phyloP scores from a whole-genome alignment of 2,329 filamentous ascomycete genomes.

The Zymoseptoria brevis region DNA sequence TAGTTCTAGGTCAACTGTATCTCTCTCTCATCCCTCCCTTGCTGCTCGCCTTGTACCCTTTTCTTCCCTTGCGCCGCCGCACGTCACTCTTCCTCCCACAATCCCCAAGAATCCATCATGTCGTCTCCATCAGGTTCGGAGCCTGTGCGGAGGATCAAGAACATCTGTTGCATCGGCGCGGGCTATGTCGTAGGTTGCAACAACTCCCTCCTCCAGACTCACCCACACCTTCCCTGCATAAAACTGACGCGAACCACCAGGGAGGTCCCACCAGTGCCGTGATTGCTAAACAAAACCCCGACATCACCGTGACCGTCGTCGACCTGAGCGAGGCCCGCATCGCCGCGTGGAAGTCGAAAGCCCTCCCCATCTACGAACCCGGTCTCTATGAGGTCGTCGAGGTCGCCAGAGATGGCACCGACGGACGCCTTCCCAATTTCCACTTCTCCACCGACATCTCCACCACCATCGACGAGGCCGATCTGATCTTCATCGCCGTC shows the following conservation, averaged over 20 bases:
- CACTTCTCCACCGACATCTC: conserved; percentile 64
- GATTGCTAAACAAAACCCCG: conserved; percentile 64
- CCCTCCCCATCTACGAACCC: conserved; percentile 70
- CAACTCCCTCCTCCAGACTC: not conserved
- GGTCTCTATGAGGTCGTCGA: conserved; percentile 61
- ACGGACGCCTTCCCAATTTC: conserved; percentile 54
- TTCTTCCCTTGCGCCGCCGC: not conserved
- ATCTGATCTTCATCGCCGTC: conserved; percentile 67
- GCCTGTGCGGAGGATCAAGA: conserved; percentile 24
- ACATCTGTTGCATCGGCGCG: conserved; percentile 66
- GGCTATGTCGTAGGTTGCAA: conserved; percentile 60
- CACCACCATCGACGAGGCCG: conserved; percentile 55
- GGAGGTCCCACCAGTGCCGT: conserved; percentile 69
- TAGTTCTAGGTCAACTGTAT: no score
- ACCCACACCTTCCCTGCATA: not conserved
- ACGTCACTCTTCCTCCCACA: not conserved
- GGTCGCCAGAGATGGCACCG: conserved; percentile 45
- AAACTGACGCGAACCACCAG: conserved; percentile 26
- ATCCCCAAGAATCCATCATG: not conserved
- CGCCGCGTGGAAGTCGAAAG: conserved; percentile 62
- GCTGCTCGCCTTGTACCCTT: not conserved
- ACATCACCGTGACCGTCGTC: conserved; percentile 65
- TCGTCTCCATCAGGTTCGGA: not conserved
- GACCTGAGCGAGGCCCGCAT: conserved; percentile 61
- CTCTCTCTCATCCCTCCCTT: not conserved